Evolutionary conservation across 352 stramenopile genomes (phyloP).

Genomic region (Phytophthora cryptogea): DNA sequence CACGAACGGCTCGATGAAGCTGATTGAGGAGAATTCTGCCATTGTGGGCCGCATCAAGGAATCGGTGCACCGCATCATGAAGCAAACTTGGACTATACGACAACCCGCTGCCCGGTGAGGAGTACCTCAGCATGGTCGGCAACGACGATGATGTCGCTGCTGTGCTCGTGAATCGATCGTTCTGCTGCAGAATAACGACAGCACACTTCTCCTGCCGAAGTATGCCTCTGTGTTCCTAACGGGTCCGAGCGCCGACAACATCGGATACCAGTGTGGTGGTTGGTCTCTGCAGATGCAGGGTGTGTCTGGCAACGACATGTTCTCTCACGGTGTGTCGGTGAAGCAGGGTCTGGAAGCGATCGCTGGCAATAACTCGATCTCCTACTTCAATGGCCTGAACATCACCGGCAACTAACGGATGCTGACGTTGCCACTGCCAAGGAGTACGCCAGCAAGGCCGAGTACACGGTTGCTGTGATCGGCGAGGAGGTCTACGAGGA

Average conservation of each 20-base stretch:
- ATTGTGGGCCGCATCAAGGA: slow-evolving; percentile 47
- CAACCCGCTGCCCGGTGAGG: slow-evolving; percentile 46
- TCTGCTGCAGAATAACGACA: slow-evolving; percentile 29
- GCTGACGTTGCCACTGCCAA: slow-evolving; percentile 14
- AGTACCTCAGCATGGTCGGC: slow-evolving; percentile 49
- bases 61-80: slow-evolving; percentile 61
- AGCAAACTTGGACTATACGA: slow-evolving; percentile 64
- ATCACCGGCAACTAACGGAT: slow-evolving; percentile 48
- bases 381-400: slow-evolving; percentile 59
- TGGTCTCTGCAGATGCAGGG: slow-evolving; percentile 80
- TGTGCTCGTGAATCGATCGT: slow-evolving; percentile 63
- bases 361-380: slow-evolving; percentile 20
- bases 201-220: too few relatives aligned
- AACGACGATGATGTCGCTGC: slow-evolving; percentile 43
- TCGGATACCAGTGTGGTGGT: slow-evolving; percentile 60
- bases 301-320: slow-evolving; percentile 43
- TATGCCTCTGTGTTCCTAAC: too few relatives aligned
- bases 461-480: slow-evolving; percentile 40
- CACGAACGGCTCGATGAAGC: slow-evolving; percentile 41
- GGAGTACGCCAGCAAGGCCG: slow-evolving; percentile 23
- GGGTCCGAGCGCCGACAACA: slow-evolving; percentile 48
- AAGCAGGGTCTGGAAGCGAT: slow-evolving; percentile 48
- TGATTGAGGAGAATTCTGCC: slow-evolving; percentile 35
- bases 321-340: slow-evolving; percentile 51
- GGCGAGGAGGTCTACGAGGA: slow-evolving; percentile 44